These are phyloP conservation scores for Trichoderma semiorbis DNA, from an alignment of 2,329 filamentous ascomycete species.

Conservation along the genomic window DNA sequence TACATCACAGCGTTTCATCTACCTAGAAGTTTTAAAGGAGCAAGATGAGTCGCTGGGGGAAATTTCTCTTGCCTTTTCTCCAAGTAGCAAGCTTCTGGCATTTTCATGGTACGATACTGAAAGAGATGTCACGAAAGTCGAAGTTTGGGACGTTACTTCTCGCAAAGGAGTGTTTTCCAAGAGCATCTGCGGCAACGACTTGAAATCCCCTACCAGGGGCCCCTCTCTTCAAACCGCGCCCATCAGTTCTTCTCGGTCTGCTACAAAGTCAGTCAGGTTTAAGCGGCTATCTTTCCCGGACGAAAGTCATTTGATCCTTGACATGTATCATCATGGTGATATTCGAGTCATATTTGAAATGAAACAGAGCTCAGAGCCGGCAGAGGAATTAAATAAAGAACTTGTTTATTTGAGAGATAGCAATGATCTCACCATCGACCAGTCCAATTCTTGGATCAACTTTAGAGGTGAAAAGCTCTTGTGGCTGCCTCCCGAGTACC, in stretches of 20 bases:
- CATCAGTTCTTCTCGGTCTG: not conserved
- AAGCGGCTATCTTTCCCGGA: no score
- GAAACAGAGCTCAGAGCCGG: no score
- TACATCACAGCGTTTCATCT: not conserved
- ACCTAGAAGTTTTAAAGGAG: not conserved
- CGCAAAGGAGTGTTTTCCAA: not conserved
- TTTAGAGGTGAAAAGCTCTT: not conserved
- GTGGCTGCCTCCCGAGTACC: not conserved
- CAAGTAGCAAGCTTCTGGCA: not conserved
- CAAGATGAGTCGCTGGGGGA: no score
- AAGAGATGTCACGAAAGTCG: not conserved
- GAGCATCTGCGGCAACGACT: not conserved
- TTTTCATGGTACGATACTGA: not conserved
- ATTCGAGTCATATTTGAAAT: no score
- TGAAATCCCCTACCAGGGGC: not conserved
- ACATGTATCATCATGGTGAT: no score
- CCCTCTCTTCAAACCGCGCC: not conserved
- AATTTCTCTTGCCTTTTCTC: not conserved
- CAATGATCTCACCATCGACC: no score
- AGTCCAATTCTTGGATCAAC: not conserved
- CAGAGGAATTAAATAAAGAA: no score
- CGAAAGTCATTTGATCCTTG: no score
- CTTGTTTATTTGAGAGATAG: no score
- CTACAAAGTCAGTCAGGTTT: no score
- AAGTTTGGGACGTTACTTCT: not conserved